A percentile compares a stretch with the other conserved stretches of the same genome.
Evolutionary conservation across 2,329 filamentous ascomycete species (phyloP).

Genomic region (Paecilomyces fulvus): DNA sequence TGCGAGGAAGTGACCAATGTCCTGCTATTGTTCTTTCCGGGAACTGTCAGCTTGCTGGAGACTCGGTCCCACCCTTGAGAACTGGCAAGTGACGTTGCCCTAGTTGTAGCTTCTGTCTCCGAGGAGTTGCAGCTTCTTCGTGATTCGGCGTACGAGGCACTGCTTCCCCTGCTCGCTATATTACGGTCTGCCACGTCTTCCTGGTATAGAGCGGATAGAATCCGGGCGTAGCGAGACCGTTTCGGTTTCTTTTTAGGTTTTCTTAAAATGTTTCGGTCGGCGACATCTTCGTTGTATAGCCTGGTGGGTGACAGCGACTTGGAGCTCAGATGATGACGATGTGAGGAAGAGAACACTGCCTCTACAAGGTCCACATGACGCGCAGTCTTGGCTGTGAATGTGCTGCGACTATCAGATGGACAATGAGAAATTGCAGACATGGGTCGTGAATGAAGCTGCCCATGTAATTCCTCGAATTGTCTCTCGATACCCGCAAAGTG

Average conservation of each 20-base stretch:
- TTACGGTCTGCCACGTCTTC: slow-evolving; percentile 37
- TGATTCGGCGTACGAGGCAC: background rate
- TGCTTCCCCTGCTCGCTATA: slow-evolving; percentile 19
- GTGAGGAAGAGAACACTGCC: slow-evolving; percentile 25
- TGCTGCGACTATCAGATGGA: slow-evolving; percentile 15
- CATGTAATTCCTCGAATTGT: slow-evolving; percentile 31
- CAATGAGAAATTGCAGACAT: slow-evolving; percentile 17
- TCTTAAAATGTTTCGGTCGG: slow-evolving; percentile 34
- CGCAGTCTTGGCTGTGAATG: slow-evolving; percentile 12
- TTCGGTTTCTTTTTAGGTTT: slow-evolving; percentile 12
- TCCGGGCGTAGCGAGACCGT: slow-evolving; percentile 17
- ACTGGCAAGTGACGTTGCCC: background rate
- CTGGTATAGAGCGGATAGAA: slow-evolving; percentile 29
- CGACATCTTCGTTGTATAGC: slow-evolving; percentile 36
- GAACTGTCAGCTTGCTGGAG: background rate
- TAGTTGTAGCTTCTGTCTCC: background rate
- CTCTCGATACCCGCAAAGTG: slow-evolving; percentile 31
- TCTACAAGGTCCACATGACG: slow-evolving; percentile 35
- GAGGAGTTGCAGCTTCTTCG: slow-evolving; percentile 1
- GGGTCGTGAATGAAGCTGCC: slow-evolving; percentile 23
- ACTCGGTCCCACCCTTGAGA: background rate
- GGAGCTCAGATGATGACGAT: slow-evolving; percentile 19
- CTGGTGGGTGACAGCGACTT: slow-evolving; percentile 20
- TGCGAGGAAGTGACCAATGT: slow-evolving; percentile 8
- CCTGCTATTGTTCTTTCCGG: background rate